Evolutionary conservation across 306 rosid species (phyloP).

Genomic region (Rosa persica): DNA sequence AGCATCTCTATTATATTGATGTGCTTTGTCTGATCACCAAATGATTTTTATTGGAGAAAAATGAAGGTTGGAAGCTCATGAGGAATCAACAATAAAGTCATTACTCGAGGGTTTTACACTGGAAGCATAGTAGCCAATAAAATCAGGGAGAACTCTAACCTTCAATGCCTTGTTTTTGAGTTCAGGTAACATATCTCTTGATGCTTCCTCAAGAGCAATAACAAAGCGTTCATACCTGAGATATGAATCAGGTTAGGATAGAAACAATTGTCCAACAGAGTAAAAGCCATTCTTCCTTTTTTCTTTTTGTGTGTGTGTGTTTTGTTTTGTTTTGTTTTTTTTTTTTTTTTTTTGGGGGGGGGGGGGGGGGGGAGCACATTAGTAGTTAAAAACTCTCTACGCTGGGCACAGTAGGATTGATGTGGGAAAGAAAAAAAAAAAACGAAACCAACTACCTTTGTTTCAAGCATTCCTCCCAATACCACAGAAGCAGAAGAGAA

Average conservation of each 20-base stretch:
- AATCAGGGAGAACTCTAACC: slow-evolving; percentile 40
- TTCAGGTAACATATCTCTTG: slow-evolving; percentile 86
- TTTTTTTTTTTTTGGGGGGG: too few species aligned
- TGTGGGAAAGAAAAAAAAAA: slow-evolving; percentile 13
- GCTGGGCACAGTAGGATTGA: not conserved
- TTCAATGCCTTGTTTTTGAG: slow-evolving; percentile 79
- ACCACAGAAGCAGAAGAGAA: slow-evolving; percentile 90
- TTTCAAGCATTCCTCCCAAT: slow-evolving; percentile 96
- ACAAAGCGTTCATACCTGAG: slow-evolving; percentile 88
- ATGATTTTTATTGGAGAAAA: not conserved
- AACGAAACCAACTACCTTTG: slow-evolving; percentile 54
- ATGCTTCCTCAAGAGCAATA: slow-evolving; percentile 92
- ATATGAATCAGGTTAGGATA: slow-evolving; percentile 3
- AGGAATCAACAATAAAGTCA: not conserved
- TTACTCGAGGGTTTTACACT: not conserved
- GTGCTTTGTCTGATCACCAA: not conserved
- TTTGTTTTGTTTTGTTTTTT: too few species aligned
- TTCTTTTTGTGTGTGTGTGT: too few species aligned
- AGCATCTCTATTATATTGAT: not conserved
- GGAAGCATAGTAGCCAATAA: not conserved
- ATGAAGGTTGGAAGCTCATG: not conserved
- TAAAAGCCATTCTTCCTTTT: not conserved
- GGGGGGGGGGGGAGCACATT: too few species aligned
- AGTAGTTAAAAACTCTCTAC: too few species aligned
- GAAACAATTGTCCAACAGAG: not conserved